Evolutionary conservation across 2,329 filamentous ascomycete species (phyloP), one percentile per base, ranked within the genome.

Genomic region (Orbilia brochopaga): DNA sequence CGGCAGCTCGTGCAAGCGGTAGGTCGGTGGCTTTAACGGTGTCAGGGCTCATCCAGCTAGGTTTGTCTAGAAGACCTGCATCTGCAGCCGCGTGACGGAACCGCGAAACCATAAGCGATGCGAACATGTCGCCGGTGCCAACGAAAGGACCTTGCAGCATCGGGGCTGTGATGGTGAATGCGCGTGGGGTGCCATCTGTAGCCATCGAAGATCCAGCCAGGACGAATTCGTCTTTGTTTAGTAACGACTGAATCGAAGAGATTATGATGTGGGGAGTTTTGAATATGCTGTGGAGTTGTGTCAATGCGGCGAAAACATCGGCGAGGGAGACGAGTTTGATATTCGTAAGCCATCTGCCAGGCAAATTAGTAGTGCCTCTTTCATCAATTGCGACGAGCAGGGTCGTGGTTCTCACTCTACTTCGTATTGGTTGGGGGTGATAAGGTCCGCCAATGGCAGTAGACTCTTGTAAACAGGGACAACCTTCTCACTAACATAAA

Each of bases 71-170:
- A 2, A 96, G 80, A 1, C 78, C 76, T 1, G 78, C 76, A 4
- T 77, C 60, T 6, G 59, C 60, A 48, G 23, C 76, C 74, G 51
- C 74, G 78, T 97, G 91, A 66, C 93, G 88, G 77, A 99, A 87
- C 30, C 93, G 87, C 44, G 90, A 90, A 0, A 96, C 87, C 78
- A 91, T 92, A 51, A 99, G 84, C 6, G 93, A 93, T 30, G 92
- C 93, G 78, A 99, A 97, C 93, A 99, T 97, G 81, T 99, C 94
- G 52, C 94, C 94, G 0, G 95, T 97, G 44, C 94, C 94, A 76
- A 90, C 92, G 81, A 97, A 99, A 83, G 94, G 96, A 80, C 92
- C 90, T 78, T 96, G 90, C 69, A 97, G 88, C 27, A 89, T 86
- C 0, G 93, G 92, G 64, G 97, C 91, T 63, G 90, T 87, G 77